These are phyloP conservation scores for Primulina tabacum DNA, from an alignment of 257 asterid species.

Conservation along the genomic window DNA sequence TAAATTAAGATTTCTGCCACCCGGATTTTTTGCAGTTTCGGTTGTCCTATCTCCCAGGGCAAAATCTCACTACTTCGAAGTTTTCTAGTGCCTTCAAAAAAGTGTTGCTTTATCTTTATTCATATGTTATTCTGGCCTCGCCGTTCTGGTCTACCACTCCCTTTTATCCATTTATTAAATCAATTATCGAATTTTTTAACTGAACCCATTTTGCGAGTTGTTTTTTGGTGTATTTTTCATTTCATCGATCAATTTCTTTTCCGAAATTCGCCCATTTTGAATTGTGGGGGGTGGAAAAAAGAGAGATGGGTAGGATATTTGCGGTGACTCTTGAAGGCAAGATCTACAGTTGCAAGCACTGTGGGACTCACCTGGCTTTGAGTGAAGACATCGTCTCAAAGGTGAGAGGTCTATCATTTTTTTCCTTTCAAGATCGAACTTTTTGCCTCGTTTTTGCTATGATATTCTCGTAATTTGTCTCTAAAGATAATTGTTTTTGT, in stretches of 20 bases:
- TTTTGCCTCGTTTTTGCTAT: neutral
- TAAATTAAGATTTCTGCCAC: neutral
- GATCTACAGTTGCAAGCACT: slow-evolving; percentile 49
- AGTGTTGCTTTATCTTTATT: too few species aligned
- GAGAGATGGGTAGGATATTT: slow-evolving; percentile 42
- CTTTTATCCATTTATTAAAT: neutral
- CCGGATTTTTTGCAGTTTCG: neutral
- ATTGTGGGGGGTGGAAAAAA: neutral
- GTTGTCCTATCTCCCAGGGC: neutral
- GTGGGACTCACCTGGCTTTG: slow-evolving; percentile 43
- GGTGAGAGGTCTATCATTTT: slow-evolving; percentile 37
- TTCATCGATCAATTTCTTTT: neutral
- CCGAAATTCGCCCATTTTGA: neutral
- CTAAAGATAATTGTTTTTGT: neutral
- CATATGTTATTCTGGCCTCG: too few species aligned
- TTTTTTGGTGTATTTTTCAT: neutral
- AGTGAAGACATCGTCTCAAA: slow-evolving; percentile 38
- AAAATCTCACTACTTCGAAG: neutral
- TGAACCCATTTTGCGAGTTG: neutral
- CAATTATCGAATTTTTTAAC: neutral
- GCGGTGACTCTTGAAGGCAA: slow-evolving; percentile 39
- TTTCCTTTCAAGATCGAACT: neutral
- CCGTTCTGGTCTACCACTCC: too few species aligned
- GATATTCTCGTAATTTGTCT: too few species aligned
- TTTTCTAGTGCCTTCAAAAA: neutral